Percentiles rank a stretch among this genome's conserved stretches.
Conservation (phyloP, 2,329 filamentous ascomycete species). For the Colletotrichum abscissum region DNA sequence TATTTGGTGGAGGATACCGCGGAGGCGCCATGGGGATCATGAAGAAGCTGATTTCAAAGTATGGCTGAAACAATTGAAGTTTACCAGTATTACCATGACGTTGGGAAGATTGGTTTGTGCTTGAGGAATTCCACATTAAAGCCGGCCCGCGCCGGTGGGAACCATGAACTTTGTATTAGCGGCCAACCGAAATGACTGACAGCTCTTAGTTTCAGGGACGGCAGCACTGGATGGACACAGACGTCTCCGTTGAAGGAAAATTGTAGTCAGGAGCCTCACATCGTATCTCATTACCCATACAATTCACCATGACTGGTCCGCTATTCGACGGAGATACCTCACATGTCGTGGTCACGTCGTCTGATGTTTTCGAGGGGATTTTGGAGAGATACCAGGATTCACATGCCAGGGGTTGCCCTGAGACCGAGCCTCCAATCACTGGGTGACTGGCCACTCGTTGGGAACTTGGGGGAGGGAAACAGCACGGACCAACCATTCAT, state of each 20-base stretch:
- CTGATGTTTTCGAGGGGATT: slow-evolving; percentile 17
- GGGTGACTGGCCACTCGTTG: slow-evolving; percentile 3
- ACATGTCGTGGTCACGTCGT: slow-evolving; percentile 29
- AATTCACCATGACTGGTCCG: neutral
- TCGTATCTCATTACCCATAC: neutral
- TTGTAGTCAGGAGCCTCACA: too few relatives aligned
- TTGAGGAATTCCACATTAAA: slow-evolving; percentile 9
- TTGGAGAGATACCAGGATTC: slow-evolving; percentile 15
- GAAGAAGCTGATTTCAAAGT: slow-evolving; percentile 78
- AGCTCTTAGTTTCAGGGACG: slow-evolving; percentile 2
- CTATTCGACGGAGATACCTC: neutral
- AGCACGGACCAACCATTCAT: slow-evolving; percentile 32
- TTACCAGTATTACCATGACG: too few relatives aligned
- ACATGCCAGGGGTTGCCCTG: slow-evolving; percentile 35
- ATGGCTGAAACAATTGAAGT: slow-evolving; percentile 55
- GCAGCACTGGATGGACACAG: neutral
- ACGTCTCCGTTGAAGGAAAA: neutral
- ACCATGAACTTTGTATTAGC: neutral
- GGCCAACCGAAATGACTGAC: neutral
- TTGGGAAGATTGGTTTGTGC: neutral
- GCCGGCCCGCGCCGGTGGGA: slow-evolving; percentile 29
- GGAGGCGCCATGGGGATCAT: slow-evolving; percentile 83
- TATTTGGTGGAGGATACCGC: slow-evolving; percentile 86
- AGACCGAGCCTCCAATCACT: slow-evolving; percentile 8
- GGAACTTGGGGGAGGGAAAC: neutral